Conservation (phyloP, 305 asterid genomes). For the Fraxinus platypoda region DNA sequence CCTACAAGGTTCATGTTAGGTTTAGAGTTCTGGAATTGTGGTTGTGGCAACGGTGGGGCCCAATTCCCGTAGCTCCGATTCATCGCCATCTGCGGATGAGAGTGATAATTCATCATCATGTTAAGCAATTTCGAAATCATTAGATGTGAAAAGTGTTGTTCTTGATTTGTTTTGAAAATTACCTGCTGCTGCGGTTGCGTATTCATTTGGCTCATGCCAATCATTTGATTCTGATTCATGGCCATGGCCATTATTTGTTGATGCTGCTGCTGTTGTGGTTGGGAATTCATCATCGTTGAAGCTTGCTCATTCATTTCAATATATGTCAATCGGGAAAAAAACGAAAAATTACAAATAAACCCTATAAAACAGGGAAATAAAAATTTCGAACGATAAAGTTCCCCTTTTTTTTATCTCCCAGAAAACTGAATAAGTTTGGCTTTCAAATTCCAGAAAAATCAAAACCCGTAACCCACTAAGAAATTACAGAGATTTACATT, state of each 20-base stretch:
- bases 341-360: neutral
- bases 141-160: neutral
- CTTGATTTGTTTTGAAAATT: neutral
- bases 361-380: neutral
- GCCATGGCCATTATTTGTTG: neutral
- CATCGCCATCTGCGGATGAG: neutral
- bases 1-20: conserved; percentile 19
- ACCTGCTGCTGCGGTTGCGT: conserved; percentile 29
- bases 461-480: neutral
- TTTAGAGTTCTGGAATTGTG: conserved; percentile 35
- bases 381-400: neutral
- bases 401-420: neutral
- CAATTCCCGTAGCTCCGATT: conserved; percentile 40
- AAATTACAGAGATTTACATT: neutral
- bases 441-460: neutral
- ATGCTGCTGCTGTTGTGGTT: neutral
- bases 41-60: conserved; percentile 27
- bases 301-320: neutral
- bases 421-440: neutral
- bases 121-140: neutral
- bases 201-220: conserved; percentile 3
- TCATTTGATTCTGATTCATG: neutral
- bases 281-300: neutral
- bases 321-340: neutral
- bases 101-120: neutral